Evolutionary conservation across 257 asterid species (phyloP), one percentile per base, ranked within the genome.

Genomic region (Solanum microdontum): DNA sequence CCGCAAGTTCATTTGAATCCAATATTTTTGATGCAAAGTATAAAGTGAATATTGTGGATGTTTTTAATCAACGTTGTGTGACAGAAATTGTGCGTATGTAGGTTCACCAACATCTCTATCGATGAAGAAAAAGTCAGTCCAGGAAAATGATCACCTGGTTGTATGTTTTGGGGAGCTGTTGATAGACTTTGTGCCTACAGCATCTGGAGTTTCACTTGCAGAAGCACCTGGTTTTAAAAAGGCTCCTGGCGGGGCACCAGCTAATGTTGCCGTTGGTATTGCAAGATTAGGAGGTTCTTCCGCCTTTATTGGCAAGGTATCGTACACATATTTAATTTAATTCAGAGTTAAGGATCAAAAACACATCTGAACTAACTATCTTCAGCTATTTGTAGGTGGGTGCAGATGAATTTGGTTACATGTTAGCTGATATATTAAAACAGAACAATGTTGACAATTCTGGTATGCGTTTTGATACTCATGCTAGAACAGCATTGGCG

Each of bases 181-280:
- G 94, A 95, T 97, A 28, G 99, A 97, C 88, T 97, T 97, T 86
- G 98, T 97, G 86, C 99, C 99, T 6, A 90, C 98, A 3, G 95
- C 92, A 55, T 30, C 88, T 85, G 99, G 95, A 86, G 98, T 94
- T 92, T 94, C 99, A 73, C 96, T 97, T 74, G 97, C 98, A 64
- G 98, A 95, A 91, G 98, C 98, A 82, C 97, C 99, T 80, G 92
- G 96, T 85, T 97, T 97, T 89, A 88, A 92, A 60, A 97, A 95
- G 90, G 98, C 98, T 77, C 93, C 94, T 2, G 99, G 99, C 33
- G 99, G 99, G 43, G 99, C 99, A 84, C 94, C 94, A 32, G 99
- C 99, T 70, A 96, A 96, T 87, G 99, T 96, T 48, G 97, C 99
- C 66, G 98, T 95, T 76, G 91, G 98, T 85, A 86, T 96, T 84